These are phyloP conservation scores for Vanderwaltozyma verrucispora DNA, from an alignment of 805 yeast species.

Conservation along the genomic window DNA sequence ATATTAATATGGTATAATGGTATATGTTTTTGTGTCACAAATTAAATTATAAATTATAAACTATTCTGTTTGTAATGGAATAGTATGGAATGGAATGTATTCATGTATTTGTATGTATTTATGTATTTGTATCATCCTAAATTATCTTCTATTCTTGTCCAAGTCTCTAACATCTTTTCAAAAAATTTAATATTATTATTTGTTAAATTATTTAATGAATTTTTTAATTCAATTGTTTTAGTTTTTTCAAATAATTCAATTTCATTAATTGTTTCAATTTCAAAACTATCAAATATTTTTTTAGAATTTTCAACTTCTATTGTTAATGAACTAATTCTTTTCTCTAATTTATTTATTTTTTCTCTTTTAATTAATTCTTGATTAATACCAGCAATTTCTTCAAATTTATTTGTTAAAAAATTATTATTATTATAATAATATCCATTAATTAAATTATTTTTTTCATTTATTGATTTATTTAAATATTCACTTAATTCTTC, in stretches of 20 bases:
- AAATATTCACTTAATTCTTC: conserved; percentile 79
- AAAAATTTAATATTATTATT: conserved; percentile 69
- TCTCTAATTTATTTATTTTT: conserved; percentile 39
- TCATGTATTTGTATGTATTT: no score
- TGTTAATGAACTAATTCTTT: conserved; percentile 38
- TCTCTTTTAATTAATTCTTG: conserved; percentile 47
- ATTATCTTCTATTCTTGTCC: conserved; percentile 48
- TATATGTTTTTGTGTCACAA: no score
- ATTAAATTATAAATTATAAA: no score
- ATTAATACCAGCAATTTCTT: conserved; percentile 53
- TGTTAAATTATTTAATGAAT: conserved; percentile 60
- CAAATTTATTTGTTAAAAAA: conserved; percentile 46
- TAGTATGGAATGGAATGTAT: no score
- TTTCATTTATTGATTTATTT: conserved; percentile 58
- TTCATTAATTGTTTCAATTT: conserved; percentile 46
- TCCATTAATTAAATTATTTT: conserved; percentile 40
- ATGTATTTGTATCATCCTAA: conserved; percentile 8
- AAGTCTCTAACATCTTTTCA: conserved; percentile 52
- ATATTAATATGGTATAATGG: no score
- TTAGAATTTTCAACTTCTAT: conserved; percentile 43
- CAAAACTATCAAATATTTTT: conserved; percentile 41
- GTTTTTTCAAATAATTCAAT: conserved; percentile 64
- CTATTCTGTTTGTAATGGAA: no score
- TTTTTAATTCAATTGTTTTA: conserved; percentile 66
- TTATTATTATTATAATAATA: conserved; percentile 18